phyloP scores from a whole-genome alignment of 2,329 filamentous ascomycete species.

The Aureobasidium namibiae region DNA sequence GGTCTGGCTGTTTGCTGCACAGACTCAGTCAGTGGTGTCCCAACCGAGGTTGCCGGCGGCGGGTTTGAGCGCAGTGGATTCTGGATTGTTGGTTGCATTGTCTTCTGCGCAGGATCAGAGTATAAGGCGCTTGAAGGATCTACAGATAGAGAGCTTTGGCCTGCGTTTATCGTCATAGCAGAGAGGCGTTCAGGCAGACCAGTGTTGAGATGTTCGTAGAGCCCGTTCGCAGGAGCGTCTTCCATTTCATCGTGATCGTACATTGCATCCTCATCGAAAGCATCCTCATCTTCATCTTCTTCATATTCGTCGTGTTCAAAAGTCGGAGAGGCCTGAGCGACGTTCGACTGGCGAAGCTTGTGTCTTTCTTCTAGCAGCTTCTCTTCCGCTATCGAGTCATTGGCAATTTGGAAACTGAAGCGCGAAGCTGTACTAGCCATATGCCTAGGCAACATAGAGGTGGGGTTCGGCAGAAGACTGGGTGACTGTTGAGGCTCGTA shows the following conservation, averaged over 20 bases:
- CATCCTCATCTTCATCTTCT: conserved; percentile 23
- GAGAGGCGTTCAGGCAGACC: background rate
- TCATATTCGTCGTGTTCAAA: background rate
- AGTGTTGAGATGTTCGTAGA: background rate
- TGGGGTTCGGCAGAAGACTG: background rate
- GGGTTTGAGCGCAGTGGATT: conserved; percentile 4
- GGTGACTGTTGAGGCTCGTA: background rate
- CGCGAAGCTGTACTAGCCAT: conserved; percentile 61
- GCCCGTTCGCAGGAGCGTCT: background rate
- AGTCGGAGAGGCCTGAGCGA: background rate
- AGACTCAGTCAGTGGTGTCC: background rate
- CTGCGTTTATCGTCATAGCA: background rate
- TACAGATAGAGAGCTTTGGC: background rate
- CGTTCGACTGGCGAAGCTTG: conserved; percentile 48
- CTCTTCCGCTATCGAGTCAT: conserved; percentile 55
- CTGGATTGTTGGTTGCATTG: background rate
- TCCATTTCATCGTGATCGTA: conserved; percentile 42
- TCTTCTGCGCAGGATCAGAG: background rate
- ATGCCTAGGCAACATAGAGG: conserved; percentile 30
- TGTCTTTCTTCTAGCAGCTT: conserved; percentile 66
- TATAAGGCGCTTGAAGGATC: conserved; percentile 1
- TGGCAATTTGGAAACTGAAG: conserved; percentile 76
- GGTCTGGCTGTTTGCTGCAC: conserved; percentile 12
- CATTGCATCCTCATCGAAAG: conserved; percentile 33
- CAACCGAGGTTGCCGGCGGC: background rate